These are phyloP conservation scores for Blastocystis sp. DNA, from an alignment of 352 stramenopile genomes.

Conservation along the genomic window DNA sequence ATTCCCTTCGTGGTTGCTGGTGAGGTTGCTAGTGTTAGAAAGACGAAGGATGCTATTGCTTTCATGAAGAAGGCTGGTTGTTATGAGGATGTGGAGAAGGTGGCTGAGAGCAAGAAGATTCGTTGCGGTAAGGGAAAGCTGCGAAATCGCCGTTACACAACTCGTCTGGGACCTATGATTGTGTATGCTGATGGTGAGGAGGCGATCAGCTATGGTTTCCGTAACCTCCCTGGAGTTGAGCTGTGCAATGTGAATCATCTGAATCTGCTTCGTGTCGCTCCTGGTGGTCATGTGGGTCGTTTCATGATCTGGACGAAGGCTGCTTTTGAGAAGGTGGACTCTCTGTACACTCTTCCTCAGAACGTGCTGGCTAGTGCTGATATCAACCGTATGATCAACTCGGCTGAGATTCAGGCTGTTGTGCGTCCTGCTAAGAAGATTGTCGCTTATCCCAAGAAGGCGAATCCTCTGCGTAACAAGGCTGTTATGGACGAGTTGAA, in stretches of 20 bases:
- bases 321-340: slow-evolving; percentile 92
- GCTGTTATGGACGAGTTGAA: slow-evolving; percentile 92
- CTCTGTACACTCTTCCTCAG: slow-evolving; percentile 89
- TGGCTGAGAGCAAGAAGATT: slow-evolving; percentile 94
- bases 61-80: slow-evolving; percentile 88
- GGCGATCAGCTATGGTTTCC: slow-evolving; percentile 89
- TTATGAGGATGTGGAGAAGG: slow-evolving; percentile 91
- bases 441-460: slow-evolving; percentile 87
- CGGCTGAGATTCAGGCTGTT: slow-evolving; percentile 94
- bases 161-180: slow-evolving; percentile 89
- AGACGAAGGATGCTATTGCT: slow-evolving; percentile 91
- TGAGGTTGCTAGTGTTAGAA: slow-evolving; percentile 81
- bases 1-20: slow-evolving; percentile 92
- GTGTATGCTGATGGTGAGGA: slow-evolving; percentile 89
- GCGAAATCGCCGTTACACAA: slow-evolving; percentile 92
- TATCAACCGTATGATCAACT: slow-evolving; percentile 97
- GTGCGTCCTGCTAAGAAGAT: slow-evolving; percentile 87
- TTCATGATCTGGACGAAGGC: slow-evolving; percentile 98
- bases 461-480: slow-evolving; percentile 93
- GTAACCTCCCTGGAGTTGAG: slow-evolving; percentile 95
- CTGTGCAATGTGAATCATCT: slow-evolving; percentile 91
- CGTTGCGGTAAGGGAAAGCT: slow-evolving; percentile 96
- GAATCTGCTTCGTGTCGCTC: slow-evolving; percentile 94
- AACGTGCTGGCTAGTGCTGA: slow-evolving; percentile 95
- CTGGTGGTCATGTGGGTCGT: slow-evolving; percentile 94